Percentiles rank a stretch among this genome's conserved stretches.
phyloP scores from a whole-genome alignment of 768 basidiomycete genomes.

The Jaapia argillacea region DNA sequence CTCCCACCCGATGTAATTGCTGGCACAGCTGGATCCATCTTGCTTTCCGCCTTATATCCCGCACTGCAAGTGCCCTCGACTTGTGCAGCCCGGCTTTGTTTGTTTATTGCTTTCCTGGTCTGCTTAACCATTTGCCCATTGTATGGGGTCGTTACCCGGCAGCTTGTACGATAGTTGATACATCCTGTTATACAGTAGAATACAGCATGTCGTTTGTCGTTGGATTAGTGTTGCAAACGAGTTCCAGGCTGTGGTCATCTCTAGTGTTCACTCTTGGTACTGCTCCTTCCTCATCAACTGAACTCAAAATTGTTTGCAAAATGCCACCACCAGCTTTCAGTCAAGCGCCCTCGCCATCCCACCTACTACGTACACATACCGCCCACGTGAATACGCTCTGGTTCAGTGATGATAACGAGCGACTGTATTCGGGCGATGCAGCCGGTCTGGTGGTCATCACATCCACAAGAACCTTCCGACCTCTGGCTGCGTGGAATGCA shows the following conservation, averaged over 20 bases:
- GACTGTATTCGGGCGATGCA: conserved; percentile 81
- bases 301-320: not conserved
- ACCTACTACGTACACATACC: conserved; percentile 67
- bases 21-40: too few species aligned
- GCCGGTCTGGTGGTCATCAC: conserved; percentile 71
- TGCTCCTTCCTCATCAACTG: not conserved
- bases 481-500: conserved; percentile 65
- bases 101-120: not conserved
- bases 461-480: conserved; percentile 67
- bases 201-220: not conserved
- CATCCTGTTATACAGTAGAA: not conserved
- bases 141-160: not conserved
- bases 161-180: not conserved
- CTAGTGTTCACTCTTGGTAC: not conserved
- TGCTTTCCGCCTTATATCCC: not conserved
- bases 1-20: not conserved
- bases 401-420: conserved; percentile 64
- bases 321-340: not conserved
- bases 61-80: not conserved
- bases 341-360: conserved; percentile 45
- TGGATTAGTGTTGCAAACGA: not conserved
- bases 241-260: not conserved
- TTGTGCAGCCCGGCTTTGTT: not conserved
- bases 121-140: not conserved
- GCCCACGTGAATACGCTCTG: conserved; percentile 49